Percentiles rank a stretch among this genome's conserved stretches.
Conservation (phyloP, 306 rosid species). For the Myrica gale region DNA sequence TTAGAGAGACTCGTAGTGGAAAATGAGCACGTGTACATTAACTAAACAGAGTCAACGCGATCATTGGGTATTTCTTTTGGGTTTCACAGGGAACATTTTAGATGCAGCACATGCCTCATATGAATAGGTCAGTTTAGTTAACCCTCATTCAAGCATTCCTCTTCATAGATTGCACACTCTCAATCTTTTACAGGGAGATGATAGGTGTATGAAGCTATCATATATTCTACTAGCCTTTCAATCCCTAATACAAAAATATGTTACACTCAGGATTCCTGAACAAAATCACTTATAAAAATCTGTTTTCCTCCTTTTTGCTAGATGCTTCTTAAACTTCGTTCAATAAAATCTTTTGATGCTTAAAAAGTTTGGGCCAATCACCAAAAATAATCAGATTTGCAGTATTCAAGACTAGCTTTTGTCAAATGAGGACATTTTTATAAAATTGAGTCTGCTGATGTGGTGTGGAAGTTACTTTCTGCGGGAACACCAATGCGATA, state of each 20-base stretch:
- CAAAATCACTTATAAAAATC: neutral
- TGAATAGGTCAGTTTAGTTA: neutral
- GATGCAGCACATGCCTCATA: neutral
- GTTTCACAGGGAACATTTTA: neutral
- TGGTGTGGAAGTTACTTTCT: constrained; percentile 15
- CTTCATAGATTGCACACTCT: neutral
- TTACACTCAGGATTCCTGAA: neutral
- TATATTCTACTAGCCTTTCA: neutral
- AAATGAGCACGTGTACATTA: neutral
- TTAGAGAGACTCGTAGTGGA: neutral
- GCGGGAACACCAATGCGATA: neutral
- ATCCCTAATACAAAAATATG: neutral
- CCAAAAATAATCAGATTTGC: neutral
- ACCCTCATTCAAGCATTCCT: neutral
- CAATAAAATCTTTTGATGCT: neutral
- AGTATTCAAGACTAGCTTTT: neutral
- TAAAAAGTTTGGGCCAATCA: neutral
- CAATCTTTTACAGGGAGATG: neutral
- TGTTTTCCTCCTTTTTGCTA: neutral
- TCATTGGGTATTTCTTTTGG: neutral
- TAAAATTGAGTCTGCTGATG: neutral
- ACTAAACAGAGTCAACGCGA: neutral
- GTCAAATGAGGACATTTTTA: neutral
- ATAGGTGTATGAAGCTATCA: neutral
- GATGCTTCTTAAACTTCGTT: neutral